Base-by-base conservation (phyloP, 371 early-diverging fungal species). In the Phascolomyces articulosus region DNA sequence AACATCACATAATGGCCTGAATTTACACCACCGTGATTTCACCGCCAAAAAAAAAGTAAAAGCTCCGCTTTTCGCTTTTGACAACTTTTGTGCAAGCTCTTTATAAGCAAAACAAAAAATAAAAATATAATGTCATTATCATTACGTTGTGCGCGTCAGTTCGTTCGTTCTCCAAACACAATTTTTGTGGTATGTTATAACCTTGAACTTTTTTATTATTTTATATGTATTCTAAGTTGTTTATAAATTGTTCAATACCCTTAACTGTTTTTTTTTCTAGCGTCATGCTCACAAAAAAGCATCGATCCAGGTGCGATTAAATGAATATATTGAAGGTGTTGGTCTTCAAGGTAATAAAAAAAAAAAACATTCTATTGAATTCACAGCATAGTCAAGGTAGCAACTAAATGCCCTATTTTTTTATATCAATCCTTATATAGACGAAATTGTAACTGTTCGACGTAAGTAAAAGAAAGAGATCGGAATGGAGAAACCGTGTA, bases 261-360 rank as follows among this genome's bases (percentile, higher is more conserved):
- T 20, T 18, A 4, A n/a, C 29, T 20, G 8, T 38, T 8, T 13
- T 31, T 23, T 0, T 13, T 16, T 31, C 4, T 55, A 82, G 79
- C 73, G 82, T 64, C 47, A 68, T 65, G 82, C 79, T 24, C 79
- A 79, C 59, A 79, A 79, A 51, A 82, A 82, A 54, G 70, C 76
- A 10, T 70, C 71, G 47, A 75, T 82, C 53, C 71, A 75, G 61
- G 77, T 82, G 18, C 69, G 66, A 44, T 67, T 82, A 53, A 73
- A 75, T 26, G 65, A 77, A 48, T 79, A 68, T 66, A 69, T 82
- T 9, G 79, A 79, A 63, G 78, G 78, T 21, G 54, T 82, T 54
- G 82, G 82, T 40, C 53, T 72, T 27, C 61, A 74, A 71, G 76
- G 81, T 77, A 75, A 53, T n/a, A 18, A 10, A 56, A 28, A 53